phyloP scores from a whole-genome alignment of 129 eudicot genomes.

The Deinandra increscens region DNA sequence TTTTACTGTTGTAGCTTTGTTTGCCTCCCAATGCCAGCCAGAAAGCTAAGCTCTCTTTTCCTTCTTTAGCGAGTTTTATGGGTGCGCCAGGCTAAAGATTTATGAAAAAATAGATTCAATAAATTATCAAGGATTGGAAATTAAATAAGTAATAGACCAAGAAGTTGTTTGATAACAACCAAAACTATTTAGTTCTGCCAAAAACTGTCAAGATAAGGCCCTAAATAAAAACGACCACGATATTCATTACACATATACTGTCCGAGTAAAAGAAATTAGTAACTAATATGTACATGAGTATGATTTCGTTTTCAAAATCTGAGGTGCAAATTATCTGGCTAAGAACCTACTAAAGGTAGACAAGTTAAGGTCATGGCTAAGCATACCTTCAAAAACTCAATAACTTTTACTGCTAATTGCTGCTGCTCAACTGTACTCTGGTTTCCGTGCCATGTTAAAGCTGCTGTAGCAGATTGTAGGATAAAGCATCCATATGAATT shows the following conservation, averaged over 20 bases:
- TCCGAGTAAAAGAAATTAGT: background rate
- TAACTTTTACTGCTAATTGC: constrained; percentile 69
- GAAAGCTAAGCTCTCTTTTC: constrained; percentile 90
- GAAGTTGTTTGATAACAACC: background rate
- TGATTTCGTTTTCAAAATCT: background rate
- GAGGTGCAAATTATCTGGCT: background rate
- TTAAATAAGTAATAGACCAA: background rate
- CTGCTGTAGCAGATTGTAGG: constrained; percentile 74
- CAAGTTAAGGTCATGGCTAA: background rate
- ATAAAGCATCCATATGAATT: constrained; percentile 76
- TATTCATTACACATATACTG: constrained; percentile 11
- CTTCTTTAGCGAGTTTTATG: constrained; percentile 79
- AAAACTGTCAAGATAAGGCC: background rate
- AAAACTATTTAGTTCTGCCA: background rate
- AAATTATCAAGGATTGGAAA: too few relatives aligned
- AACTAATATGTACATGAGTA: background rate
- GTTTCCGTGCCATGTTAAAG: constrained; percentile 75
- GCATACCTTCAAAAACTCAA: constrained; percentile 81
- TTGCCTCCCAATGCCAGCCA: constrained; percentile 98
- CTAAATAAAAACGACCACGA: background rate
- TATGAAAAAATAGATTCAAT: too few relatives aligned
- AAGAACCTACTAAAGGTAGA: constrained; percentile 10
- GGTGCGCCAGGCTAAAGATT: constrained; percentile 60
- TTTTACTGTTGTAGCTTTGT: constrained; percentile 74
- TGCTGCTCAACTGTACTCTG: constrained; percentile 88